Conservation (phyloP, 75 land plant species). For the Selaginella tamariscina region DNA sequence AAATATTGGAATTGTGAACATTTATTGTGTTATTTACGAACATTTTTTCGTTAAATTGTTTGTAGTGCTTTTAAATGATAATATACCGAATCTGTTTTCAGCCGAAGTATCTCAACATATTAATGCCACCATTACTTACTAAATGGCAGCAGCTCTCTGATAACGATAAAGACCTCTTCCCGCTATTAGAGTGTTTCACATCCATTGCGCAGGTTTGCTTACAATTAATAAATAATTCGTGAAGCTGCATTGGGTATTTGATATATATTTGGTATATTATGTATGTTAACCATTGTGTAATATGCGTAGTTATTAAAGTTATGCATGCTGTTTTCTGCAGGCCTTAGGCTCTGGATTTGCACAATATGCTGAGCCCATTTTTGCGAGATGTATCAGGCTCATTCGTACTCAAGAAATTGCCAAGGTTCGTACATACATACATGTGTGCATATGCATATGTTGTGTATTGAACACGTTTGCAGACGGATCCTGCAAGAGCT, state of each 20-base stretch:
- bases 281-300: too few species aligned
- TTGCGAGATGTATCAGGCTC: constrained; percentile 75
- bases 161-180: constrained; percentile 87
- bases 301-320: too few species aligned
- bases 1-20: too few species aligned
- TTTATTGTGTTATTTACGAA: too few species aligned
- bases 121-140: constrained; percentile 85
- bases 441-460: too few species aligned
- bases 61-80: neutral
- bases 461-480: constrained; percentile 14
- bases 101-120: constrained; percentile 69
- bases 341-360: constrained; percentile 87
- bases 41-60: too few species aligned
- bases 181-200: constrained; percentile 95
- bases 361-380: constrained; percentile 91
- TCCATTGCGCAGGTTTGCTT: constrained; percentile 88
- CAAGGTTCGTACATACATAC: constrained; percentile 39
- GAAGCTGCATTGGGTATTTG: neutral
- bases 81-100: constrained; percentile 15
- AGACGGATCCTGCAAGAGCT: constrained; percentile 78
- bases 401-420: constrained; percentile 77
- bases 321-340: too few species aligned
- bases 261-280: neutral
- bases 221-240: neutral
- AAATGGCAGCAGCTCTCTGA: constrained; percentile 96